These are phyloP conservation scores for Septoria linicola DNA, from an alignment of 2,329 filamentous ascomycete species.

Conservation along the genomic window DNA sequence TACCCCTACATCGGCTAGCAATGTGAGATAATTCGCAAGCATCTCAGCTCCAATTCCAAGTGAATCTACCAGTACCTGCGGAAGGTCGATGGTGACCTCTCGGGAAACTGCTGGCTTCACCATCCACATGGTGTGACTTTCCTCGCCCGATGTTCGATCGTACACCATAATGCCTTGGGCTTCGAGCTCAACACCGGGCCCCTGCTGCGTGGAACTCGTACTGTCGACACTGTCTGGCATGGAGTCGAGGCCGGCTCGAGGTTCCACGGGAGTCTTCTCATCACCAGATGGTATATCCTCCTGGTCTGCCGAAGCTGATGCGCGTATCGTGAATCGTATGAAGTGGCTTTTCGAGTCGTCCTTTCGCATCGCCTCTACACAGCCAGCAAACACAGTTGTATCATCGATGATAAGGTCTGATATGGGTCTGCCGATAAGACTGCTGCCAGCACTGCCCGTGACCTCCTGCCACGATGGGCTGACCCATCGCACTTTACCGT, in stretches of 20 bases:
- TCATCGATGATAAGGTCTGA: conserved; percentile 79
- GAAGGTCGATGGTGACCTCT: conserved; percentile 94
- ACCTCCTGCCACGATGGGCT: conserved; percentile 95
- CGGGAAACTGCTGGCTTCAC: conserved; percentile 85
- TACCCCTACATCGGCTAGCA: conserved; percentile 77
- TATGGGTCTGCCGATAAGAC: conserved; percentile 73
- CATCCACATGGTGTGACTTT: conserved; percentile 99
- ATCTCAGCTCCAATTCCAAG: conserved; percentile 93
- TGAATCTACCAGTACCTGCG: conserved; percentile 83
- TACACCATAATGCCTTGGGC: conserved; percentile 99
- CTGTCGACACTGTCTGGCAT: conserved; percentile 14
- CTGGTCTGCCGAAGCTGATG: conserved; percentile 59
- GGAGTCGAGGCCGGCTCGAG: conserved; percentile 29
- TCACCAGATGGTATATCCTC: conserved; percentile 41
- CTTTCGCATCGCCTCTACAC: conserved; percentile 82
- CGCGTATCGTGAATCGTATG: conserved; percentile 71
- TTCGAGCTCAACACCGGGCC: conserved; percentile 73
- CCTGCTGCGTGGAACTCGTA: conserved; percentile 21
- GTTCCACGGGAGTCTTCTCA: conserved; percentile 32
- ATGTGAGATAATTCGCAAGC: conserved; percentile 87
- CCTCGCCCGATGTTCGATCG: conserved; percentile 78
- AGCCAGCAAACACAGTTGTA: conserved; percentile 75
- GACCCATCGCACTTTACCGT: conserved; percentile 90
- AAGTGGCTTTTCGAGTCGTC: conserved; percentile 93
- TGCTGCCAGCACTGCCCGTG: conserved; percentile 72